Evolutionary conservation across 345 rosid species (phyloP), one percentile per base, ranked within the genome.

Genomic region (Tarenaya hassleriana): DNA sequence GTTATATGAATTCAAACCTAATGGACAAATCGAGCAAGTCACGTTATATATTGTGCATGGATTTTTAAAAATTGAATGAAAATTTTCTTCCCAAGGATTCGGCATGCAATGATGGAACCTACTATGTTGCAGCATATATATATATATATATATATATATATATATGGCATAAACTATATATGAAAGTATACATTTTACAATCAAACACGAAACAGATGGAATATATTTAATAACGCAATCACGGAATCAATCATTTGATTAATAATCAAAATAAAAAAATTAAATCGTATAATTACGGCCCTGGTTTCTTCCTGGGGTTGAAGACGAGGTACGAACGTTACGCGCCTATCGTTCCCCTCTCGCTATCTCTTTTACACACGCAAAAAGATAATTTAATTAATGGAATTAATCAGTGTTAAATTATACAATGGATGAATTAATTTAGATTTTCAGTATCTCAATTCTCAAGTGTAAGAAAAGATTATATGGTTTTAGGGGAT

Each of bases 361-460:
- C n/a, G n/a, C n/a, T n/a, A n/a, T n/a, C n/a, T n/a, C 39, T 66
- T 50, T 52, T 59, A 58, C 53, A 66, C 17, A 64, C 49, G 69
- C 63, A 43, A 59, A 51, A 53, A 47, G 61, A 54, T 61, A 52
- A 52, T 54, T 47, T 34, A 66, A 47, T 60, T 66, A 55, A 55
- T 40, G 34, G 34, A 59, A 60, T 52, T n/a, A n/a, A n/a, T n/a
- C 46, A 40, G 61, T 47, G 59, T 53, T 39, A 14, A 66, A 47
- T 31, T 24, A 24, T 49, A 8, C 46, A 34, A 39, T 52, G 49
- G 44, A 51, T 58, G 44, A 52, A 52, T 39, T 52, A 7, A 21
- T 24, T 39, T 12, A n/a, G n/a, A n/a, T 11, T 17, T 21, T 24
- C 1, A 12, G 3, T 5, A 19, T n/a, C n/a, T n/a, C n/a, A n/a